phyloP scores from a whole-genome alignment of 805 yeast genomes.

The Vanderwaltozyma verrucispora region DNA sequence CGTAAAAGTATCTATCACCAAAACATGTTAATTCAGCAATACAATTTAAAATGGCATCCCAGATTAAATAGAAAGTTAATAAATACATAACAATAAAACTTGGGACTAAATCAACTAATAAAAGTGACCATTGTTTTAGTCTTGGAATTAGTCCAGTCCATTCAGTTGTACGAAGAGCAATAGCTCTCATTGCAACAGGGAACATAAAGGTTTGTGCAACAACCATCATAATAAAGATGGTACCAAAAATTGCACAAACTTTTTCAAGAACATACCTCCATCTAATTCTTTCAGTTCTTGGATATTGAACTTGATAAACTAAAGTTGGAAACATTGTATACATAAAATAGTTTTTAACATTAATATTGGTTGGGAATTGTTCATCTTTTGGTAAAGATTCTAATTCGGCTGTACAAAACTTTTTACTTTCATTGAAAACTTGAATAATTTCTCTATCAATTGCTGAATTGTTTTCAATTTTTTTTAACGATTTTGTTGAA shows the following conservation, averaged over 20 bases:
- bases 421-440: slow-evolving; percentile 39
- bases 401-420: slow-evolving; percentile 67
- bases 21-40: slow-evolving; percentile 80
- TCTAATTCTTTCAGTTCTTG: slow-evolving; percentile 61
- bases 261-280: slow-evolving; percentile 61
- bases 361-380: slow-evolving; percentile 65
- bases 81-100: slow-evolving; percentile 69
- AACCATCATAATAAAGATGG: slow-evolving; percentile 70
- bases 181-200: slow-evolving; percentile 58
- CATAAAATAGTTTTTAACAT: slow-evolving; percentile 52
- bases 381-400: slow-evolving; percentile 37
- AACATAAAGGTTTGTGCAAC: slow-evolving; percentile 67
- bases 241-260: slow-evolving; percentile 74
- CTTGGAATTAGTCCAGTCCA: slow-evolving; percentile 17
- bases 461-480: slow-evolving; percentile 28
- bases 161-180: slow-evolving; percentile 34
- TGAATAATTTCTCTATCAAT: slow-evolving; percentile 22
- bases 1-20: slow-evolving; percentile 89
- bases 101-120: slow-evolving; percentile 64
- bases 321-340: slow-evolving; percentile 85
- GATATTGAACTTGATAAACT: slow-evolving; percentile 74
- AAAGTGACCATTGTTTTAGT: slow-evolving; percentile 19
- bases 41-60: slow-evolving; percentile 89
- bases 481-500: slow-evolving; percentile 36
- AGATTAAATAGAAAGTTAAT: slow-evolving; percentile 75